A percentile compares a stretch with the other conserved stretches of the same genome.
These are phyloP conservation scores for Flagelloscypha sp. DNA, from an alignment of 768 basidiomycete species.

Conservation along the genomic window DNA sequence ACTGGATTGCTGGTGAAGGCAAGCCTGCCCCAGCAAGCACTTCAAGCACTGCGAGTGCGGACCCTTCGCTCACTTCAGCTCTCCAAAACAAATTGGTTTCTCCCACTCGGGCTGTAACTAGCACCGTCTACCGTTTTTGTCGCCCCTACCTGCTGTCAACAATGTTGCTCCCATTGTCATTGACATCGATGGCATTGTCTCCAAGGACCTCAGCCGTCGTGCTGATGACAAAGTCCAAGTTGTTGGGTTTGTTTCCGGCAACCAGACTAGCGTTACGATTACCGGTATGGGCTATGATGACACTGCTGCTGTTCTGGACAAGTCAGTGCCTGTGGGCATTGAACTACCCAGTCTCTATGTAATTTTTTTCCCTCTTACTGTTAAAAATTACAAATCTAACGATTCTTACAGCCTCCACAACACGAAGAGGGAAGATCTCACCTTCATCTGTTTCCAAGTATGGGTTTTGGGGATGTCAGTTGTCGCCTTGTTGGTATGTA, in stretches of 20 bases:
- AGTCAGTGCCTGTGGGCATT: slow-evolving; percentile 50
- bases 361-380: slow-evolving; percentile 18
- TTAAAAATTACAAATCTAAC: not conserved
- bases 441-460: slow-evolving; percentile 70
- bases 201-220: slow-evolving; percentile 7
- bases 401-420: slow-evolving; percentile 43
- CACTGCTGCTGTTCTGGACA: slow-evolving; percentile 30
- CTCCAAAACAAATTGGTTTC: too few species aligned
- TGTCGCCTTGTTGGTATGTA: slow-evolving; percentile 40
- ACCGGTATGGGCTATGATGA: slow-evolving; percentile 26
- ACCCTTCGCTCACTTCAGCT: slow-evolving; percentile 9
- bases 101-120: too few species aligned
- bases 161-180: not conserved
- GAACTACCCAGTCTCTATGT: slow-evolving; percentile 67
- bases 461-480: slow-evolving; percentile 77
- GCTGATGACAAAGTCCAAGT: slow-evolving; percentile 17
- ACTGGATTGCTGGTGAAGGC: slow-evolving; percentile 5
- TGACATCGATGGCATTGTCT: slow-evolving; percentile 3
- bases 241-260: slow-evolving; percentile 15
- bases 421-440: slow-evolving; percentile 70
- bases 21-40: slow-evolving; percentile 2
- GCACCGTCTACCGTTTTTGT: slow-evolving; percentile 6
- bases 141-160: not conserved
- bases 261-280: slow-evolving; percentile 17
- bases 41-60: slow-evolving; percentile 9